Base-by-base conservation (phyloP, 2,329 filamentous ascomycete genomes). In the Trichophyton schoenleinii region DNA sequence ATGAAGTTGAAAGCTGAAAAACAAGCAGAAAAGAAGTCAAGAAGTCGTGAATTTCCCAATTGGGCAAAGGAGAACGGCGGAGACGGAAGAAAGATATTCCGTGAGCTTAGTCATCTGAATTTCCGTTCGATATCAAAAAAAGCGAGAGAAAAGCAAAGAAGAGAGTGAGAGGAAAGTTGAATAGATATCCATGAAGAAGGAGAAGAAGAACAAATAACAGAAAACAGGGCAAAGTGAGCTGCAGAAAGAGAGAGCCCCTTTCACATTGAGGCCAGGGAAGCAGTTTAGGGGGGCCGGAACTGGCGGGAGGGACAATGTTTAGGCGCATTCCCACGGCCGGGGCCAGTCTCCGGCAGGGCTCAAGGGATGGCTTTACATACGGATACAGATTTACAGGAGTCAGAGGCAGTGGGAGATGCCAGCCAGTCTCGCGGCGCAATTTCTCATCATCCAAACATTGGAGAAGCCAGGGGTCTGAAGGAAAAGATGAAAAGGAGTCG, bases 401-500 rank as follows among this genome's bases (percentile, higher is more conserved):
- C 20, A 25, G 55, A 58, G 3, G 20, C 18, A n/a, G 22, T 28
- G 11, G 36, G n/a, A 25, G 22, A 42, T 41, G 22, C 11, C 41
- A 13, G 8, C 5, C n/a, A 42, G 15, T 5, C 28, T 8, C 8
- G 28, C 34, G 58, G 15, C 28, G 62, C 25, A 63, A 70, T 28
- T 77, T 77, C 64, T 73, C 69, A 13, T 66, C 73, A 34, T 77
- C 77, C 1, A 75, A 75, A 42, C 70, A 73, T 62, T 73, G 72
- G 64, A 70, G 71, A 61, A 71, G 73, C 61, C 73, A 77, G n/a
- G 73, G 77, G 15, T 59, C 59, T 20, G 22, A 67, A 18, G 18
- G 18, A 73, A 52, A 70, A 67, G 9, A 64, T 74, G 58, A 70
- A 75, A 59, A 77, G 66, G 77, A 80, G 63, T 80, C 80, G n/a